Percentiles rank a stretch among this genome's conserved stretches.
Evolutionary conservation across 140 eudicot species (phyloP).

Genomic region (Bidens hawaiensis): DNA sequence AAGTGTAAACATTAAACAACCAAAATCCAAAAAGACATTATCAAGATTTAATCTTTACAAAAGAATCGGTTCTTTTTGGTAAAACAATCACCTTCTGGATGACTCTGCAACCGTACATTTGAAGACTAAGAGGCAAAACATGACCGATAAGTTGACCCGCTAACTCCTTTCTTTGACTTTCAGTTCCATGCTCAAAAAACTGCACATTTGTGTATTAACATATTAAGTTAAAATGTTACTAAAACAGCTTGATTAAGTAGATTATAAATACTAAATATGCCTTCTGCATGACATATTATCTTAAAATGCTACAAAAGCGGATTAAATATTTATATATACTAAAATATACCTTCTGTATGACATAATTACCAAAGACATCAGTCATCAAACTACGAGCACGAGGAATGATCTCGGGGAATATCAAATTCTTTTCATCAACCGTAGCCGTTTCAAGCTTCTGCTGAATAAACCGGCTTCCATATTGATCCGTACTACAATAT

Average conservation of each 20-base stretch:
- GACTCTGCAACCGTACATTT: constrained; percentile 74
- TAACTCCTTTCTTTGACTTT: constrained; percentile 59
- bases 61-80: background rate
- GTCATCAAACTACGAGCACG: constrained; percentile 68
- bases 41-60: background rate
- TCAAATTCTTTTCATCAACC: constrained; percentile 46
- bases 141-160: constrained; percentile 51
- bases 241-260: constrained; percentile 1
- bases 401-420: constrained; percentile 56
- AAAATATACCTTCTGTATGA: no score
- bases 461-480: constrained; percentile 89
- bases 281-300: no score
- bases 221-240: background rate
- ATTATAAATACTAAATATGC: constrained; percentile 18
- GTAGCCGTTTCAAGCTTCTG: no score
- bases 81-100: constrained; percentile 48
- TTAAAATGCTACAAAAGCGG: no score
- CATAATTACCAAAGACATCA: constrained; percentile 81
- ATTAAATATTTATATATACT: no score
- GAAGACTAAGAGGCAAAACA: constrained; percentile 64
- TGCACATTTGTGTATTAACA: constrained; percentile 23
- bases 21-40: background rate
- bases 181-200: constrained; percentile 77
- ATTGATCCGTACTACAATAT: constrained; percentile 60
- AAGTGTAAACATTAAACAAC: background rate